Conservation (phyloP, 192 early-diverging fungal species). For the Coemansia sp. region DNA sequence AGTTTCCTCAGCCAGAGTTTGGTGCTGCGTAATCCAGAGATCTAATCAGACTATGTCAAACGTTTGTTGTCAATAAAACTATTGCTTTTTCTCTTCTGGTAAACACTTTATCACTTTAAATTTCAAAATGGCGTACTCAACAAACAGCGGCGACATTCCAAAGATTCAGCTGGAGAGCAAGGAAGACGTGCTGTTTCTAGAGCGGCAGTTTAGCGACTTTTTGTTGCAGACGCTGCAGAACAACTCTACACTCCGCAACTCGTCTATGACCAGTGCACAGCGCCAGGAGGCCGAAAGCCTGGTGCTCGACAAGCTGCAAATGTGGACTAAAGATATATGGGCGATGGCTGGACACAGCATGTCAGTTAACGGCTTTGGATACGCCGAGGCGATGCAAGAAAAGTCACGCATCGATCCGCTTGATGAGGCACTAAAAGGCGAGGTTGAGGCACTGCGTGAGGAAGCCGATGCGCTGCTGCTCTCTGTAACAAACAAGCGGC, state of each 20-base stretch:
- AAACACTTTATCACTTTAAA: neutral
- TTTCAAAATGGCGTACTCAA: neutral
- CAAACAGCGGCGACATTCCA: conserved; percentile 32
- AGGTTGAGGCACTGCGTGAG: conserved; percentile 38
- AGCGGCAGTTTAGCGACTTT: conserved; percentile 32
- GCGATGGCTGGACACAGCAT: conserved; percentile 36
- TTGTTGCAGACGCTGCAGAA: conserved; percentile 18
- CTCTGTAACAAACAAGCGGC: conserved; percentile 29
- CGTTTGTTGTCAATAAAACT: neutral
- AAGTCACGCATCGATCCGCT: conserved; percentile 38
- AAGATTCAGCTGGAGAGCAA: conserved; percentile 54
- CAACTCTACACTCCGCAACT: conserved; percentile 39
- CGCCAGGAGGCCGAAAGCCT: conserved; percentile 25
- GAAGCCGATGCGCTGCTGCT: conserved; percentile 39
- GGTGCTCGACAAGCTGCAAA: conserved; percentile 13
- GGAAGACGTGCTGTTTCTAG: conserved; percentile 46
- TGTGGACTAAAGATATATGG: conserved; percentile 44
- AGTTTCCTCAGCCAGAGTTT: conserved; percentile 19
- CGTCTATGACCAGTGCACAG: conserved; percentile 27
- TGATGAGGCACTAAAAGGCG: conserved; percentile 34
- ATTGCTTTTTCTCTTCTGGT: neutral
- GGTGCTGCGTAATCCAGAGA: neutral
- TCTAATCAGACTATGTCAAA: neutral
- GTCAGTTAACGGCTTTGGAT: conserved; percentile 46
- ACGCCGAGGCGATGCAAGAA: conserved; percentile 40